Conservation (phyloP, 176 grass and related monocot genomes). For the Aegilops sharonensis region DNA sequence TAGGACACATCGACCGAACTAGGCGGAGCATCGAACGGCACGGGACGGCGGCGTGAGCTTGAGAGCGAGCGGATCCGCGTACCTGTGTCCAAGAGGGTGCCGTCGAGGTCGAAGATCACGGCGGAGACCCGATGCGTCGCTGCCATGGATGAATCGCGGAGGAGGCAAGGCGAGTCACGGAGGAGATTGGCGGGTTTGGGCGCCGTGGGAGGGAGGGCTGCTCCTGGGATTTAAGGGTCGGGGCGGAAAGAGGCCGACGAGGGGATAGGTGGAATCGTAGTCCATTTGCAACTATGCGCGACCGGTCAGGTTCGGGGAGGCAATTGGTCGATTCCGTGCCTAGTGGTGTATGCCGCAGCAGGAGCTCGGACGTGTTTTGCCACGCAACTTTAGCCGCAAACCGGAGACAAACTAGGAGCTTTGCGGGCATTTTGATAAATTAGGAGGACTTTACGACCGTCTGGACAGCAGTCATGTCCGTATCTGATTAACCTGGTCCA, state of each 20-base stretch:
- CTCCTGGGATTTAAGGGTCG: slow-evolving; percentile 31
- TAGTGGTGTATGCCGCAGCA: neutral
- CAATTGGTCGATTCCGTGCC: neutral
- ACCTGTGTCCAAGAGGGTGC: slow-evolving; percentile 80
- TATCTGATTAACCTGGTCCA: too few relatives aligned
- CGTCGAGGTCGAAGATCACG: slow-evolving; percentile 86
- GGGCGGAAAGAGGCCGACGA: neutral
- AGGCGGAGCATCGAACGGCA: neutral
- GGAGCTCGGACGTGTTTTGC: too few relatives aligned
- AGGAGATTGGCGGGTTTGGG: neutral
- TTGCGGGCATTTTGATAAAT: too few relatives aligned
- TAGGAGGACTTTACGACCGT: too few relatives aligned
- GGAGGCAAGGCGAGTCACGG: neutral
- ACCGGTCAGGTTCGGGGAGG: neutral
- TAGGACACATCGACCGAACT: neutral
- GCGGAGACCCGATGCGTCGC: slow-evolving; percentile 29
- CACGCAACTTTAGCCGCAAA: too few relatives aligned
- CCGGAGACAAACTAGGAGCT: too few relatives aligned
- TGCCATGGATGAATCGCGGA: slow-evolving; percentile 44
- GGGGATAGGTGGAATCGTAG: slow-evolving; percentile 14
- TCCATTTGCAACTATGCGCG: slow-evolving; percentile 17
- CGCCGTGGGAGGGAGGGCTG: neutral
- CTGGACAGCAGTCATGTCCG: fast-evolving
- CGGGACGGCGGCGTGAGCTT: neutral
- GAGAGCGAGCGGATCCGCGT: neutral